Base-by-base conservation (phyloP, 305 asterid genomes). In the Solanum hybrid region DNA sequence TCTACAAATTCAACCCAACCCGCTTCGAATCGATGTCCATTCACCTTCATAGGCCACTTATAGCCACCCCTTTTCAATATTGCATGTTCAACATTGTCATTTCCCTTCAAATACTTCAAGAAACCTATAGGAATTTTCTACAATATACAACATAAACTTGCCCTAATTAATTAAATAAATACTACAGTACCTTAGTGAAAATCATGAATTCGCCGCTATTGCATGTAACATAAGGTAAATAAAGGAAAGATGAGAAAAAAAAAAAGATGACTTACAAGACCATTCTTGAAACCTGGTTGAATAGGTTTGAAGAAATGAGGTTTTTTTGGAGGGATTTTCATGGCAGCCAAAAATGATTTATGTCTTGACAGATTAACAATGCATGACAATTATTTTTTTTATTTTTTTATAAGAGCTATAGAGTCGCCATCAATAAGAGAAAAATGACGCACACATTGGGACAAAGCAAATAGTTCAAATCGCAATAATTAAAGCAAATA, bases 261-360 rank as follows among this genome's bases (percentile, higher is more conserved):
- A 29, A 78, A 24, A 36, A 32, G 32, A 3, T 10, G 32, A 36
- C 56, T 85, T 2, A 85, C 88, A n/a, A 85, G 32, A 24, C 56
- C 88, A 3, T 60, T 32, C 78, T 85, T 85, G 78, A 32, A 85
- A 56, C 78, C 88, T 32, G 40, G 12, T 19, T 5, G 78, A 60
- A 85, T 4, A 34, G 88, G 56, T 9, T 85, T 85, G 88, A 85
- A 60, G 24, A 85, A 85, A n/a, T 85, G 88, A 19, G 78, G 88
- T 6, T 85, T 85, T 37, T 17, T 22, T 17, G 88, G 88, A 11
- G 22, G 77, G 4, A 56, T 31, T 31, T 85, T 17, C 88, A 85
- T 85, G 29, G 88, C 45, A 32, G 6, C 27, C 73, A n/a, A n/a
- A 64, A 64, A n/a, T 56, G n/a, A 15, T 56, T 0, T 56, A 6